Base-by-base conservation (phyloP, 805 yeast genomes). In the Metschnikowia drakensbergensis region DNA sequence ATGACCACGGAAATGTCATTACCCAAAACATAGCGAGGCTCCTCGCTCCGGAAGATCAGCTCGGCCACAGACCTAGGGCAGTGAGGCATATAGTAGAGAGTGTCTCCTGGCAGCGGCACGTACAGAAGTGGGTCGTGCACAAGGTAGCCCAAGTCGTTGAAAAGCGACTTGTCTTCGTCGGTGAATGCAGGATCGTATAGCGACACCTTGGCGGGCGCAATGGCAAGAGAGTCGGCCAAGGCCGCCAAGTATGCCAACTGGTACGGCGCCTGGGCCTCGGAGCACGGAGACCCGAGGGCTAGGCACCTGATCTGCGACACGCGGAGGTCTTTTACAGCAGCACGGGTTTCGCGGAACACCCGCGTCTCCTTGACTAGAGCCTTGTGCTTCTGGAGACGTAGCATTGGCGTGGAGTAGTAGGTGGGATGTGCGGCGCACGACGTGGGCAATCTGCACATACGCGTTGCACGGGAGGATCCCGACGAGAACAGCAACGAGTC, bases 271-370 rank as follows among this genome's bases (percentile, higher is more conserved):
- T 79, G 77, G n/a, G 58, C 62, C 46, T 80, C 83, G 5, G 76
- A 77, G 10, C 77, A 63, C 3, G 88, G 86, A 4, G 82, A 73
- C 0, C 95, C 96, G 22, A 87, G 66, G 0, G 92, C 95, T 29
- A 87, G 63, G 57, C 92, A 86, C 55, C 89, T 68, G 51, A 87
- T 73, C 27, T 50, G 55, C 4, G 54, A 48, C 31, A 60, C 37
- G 13, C n/a, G 25, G 6, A 47, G 32, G 4, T 38, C 46, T 30
- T 11, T 1, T 6, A 47, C 41, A 28, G 48, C 36, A 2, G 23
- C 13, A 6, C 28, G 25, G 8, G 35, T 23, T 30, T 40, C 43
- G 7, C 11, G 29, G 17, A 32, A 42, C 13, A 34, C 27, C n/a
- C 38, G 28, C 27, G 38, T 33, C 4, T 42, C 32, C 10, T 34